A percentile compares a stretch with the other conserved stretches of the same genome.
These are phyloP conservation scores for Grosmannia huntii DNA, from an alignment of 2,329 filamentous ascomycete genomes.

Conservation along the genomic window DNA sequence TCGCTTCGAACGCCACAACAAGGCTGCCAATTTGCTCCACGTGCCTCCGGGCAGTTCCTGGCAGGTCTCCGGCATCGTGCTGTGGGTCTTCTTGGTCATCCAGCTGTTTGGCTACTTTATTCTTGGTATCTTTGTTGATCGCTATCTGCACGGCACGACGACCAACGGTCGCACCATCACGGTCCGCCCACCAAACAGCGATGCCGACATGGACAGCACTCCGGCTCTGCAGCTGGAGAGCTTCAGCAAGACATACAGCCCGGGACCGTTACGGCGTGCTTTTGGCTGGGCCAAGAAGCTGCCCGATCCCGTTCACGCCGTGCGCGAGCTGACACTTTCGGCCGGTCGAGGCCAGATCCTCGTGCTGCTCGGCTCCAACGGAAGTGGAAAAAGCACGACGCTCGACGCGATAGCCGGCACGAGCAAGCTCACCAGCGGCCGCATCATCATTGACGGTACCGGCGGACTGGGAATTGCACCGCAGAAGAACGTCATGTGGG, in stretches of 20 bases:
- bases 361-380: slow-evolving; percentile 78
- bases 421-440: slow-evolving; percentile 61
- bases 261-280: slow-evolving; percentile 45
- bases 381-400: slow-evolving; percentile 81
- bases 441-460: slow-evolving; percentile 63
- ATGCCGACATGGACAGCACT: slow-evolving; percentile 11
- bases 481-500: slow-evolving; percentile 91
- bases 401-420: slow-evolving; percentile 78
- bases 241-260: slow-evolving; percentile 69
- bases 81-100: slow-evolving; percentile 65
- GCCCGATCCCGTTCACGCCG: slow-evolving; percentile 62
- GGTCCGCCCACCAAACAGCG: slow-evolving; percentile 16
- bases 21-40: slow-evolving; percentile 46
- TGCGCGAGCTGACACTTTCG: slow-evolving; percentile 58
- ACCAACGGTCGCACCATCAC: slow-evolving; percentile 45
- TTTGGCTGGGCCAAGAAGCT: slow-evolving; percentile 33
- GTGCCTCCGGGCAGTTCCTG: slow-evolving; percentile 54
- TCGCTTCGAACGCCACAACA: slow-evolving; percentile 54
- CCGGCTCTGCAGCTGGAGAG: slow-evolving; percentile 56
- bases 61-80: slow-evolving; percentile 56
- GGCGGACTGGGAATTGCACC: slow-evolving; percentile 78
- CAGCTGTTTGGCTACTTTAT: slow-evolving; percentile 71
- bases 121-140: slow-evolving; percentile 62
- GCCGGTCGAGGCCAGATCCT: slow-evolving; percentile 72
- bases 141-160: slow-evolving; percentile 61